Evolutionary conservation across 2,329 filamentous ascomycete species (phyloP), one percentile per base, ranked within the genome.

Genomic region (Aspergillus sp.): DNA sequence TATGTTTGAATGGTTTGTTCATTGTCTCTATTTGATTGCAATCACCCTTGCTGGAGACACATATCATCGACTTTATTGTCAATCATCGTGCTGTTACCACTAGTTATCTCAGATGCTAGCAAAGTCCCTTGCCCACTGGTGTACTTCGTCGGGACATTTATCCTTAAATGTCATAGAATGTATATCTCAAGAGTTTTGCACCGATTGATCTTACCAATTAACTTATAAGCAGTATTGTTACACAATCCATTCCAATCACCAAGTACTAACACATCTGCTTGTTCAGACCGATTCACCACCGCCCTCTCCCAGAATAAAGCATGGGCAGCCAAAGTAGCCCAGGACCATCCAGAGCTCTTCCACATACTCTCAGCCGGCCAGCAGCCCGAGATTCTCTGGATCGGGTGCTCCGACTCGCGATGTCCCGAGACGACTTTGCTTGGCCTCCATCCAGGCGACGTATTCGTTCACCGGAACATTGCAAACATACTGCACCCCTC

Each of bases 401-500:
- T 96, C 64, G 91, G 91, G 59, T 96, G 91, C 78, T 89, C 90
- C 67, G 91, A 96, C 79, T 91, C 88, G 40, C 89, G 91, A 63
- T 88, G 90, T 65, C 91, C 91, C 1, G 91, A 95, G 75, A 93
- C 90, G 5, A 91, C 87, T 49, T 83, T 96, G 68, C 83, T 93
- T 27, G 87, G 89, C 68, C 82, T 91, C 58, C 83, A 90, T 68
- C 90, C 91, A 3, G 91, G 91, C 58, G 90, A 96, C 67, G 87
- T 96, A 65, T 96, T 96, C 73, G 89, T 91, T 52, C 91, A 96
- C 80, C 89, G 91, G 72, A 96, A 96, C 80, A 93, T 96, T 73
- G 91, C 90, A 75, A 96, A 96, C 79, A 85, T 93, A 69, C 78
- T 96, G 62, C 86, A 86, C 57, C 79, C 86, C 19, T 86, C 86